These are phyloP conservation scores for Diplodia intermedia DNA, from an alignment of 2,329 filamentous ascomycete species.

Conservation along the genomic window DNA sequence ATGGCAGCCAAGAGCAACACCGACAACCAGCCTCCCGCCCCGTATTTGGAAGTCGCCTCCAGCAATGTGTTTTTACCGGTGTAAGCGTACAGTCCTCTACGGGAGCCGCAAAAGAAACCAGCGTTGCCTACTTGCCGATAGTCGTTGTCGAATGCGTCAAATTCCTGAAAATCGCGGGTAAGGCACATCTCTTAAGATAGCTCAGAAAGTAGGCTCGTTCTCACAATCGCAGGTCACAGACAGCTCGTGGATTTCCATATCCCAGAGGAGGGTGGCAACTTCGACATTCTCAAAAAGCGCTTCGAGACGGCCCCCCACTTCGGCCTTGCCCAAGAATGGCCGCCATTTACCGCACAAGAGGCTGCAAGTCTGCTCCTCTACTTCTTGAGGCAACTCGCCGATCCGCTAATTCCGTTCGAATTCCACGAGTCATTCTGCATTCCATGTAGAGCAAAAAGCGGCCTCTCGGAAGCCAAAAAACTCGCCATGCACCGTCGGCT, in stretches of 20 bases:
- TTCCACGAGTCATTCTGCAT: not conserved
- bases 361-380: not conserved
- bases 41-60: not conserved
- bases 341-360: not conserved
- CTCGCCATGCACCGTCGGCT: not conserved
- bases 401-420: not conserved
- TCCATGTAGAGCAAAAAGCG: not conserved
- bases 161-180: not conserved
- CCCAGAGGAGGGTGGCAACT: not conserved
- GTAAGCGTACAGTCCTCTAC: not conserved
- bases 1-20: too few species aligned
- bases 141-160: slow-evolving; percentile 4
- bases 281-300: not conserved
- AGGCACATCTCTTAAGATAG: not conserved
- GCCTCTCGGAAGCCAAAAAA: not conserved
- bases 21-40: not conserved
- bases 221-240: not conserved
- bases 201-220: not conserved
- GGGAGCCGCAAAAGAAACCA: not conserved
- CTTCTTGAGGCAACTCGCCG: not conserved
- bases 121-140: not conserved
- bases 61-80: not conserved
- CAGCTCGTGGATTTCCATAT: not conserved
- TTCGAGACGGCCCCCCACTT: not conserved
- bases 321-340: not conserved